Evolutionary conservation across 129 eudicot genomes (phyloP), one percentile per base, ranked within the genome.

Genomic region (Centrapalus pauciflorus): DNA sequence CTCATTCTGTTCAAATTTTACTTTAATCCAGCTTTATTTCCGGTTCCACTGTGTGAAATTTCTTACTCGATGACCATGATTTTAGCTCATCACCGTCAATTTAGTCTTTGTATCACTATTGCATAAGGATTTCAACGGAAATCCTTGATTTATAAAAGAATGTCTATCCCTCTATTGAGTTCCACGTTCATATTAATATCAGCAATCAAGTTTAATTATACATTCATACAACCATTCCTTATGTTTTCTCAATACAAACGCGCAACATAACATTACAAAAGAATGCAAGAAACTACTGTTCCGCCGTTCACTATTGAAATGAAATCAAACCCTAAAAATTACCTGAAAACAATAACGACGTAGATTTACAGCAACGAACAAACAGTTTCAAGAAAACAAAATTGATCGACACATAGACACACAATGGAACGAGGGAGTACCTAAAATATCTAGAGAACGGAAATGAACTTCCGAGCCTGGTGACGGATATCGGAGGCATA

Each of bases 391-490:
- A 63, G 5, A 11, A 61, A 0, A 21, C 0, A 4, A 13, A 38
- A 62, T 38, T 23, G 55, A 51, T 21, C 11, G 4, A 54, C 28
- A 68, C 11, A 23, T 21, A 35, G 27, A 25, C 43, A 70, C 40
- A 57, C 16, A 58, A n/a, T 14, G 37, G 7, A 29, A 10, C 3
- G 8, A 23, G 8, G 16, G 3, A 8, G 17, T 58, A 87, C 95
- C 95, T 87, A 82, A 87, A 61, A n/a, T 81, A 26, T 28, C 78
- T 45, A 28, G 90, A 76, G 40, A 87, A 83, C 0, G 95, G 95
- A 32, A 79, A 55, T 21, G 85, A 79, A 32, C 33, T 69, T 8
- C 74, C 71, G 51, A 87, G 54, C 55, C 63, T 77, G 30, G 78
- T 1, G 2, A 86, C 48, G 45, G 86, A 77, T 3, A 80, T 64